These are phyloP conservation scores for Diophrys appendiculata DNA, from an alignment of 73 alveolate species.

Conservation along the genomic window DNA sequence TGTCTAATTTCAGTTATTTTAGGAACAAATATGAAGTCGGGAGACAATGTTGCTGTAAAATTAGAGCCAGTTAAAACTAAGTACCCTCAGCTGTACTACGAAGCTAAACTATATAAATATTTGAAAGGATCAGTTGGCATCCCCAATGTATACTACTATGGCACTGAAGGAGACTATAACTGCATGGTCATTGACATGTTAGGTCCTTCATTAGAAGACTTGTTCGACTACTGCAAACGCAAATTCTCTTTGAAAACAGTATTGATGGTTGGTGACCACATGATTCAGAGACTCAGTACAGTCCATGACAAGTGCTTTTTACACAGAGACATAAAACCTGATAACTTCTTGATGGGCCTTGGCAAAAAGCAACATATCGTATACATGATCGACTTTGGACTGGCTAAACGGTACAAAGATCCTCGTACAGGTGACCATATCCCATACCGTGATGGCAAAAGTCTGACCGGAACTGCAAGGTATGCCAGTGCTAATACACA, in stretches of 20 bases:
- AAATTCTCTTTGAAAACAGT: constrained; percentile 83
- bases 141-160: constrained; percentile 84
- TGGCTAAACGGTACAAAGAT: constrained; percentile 78
- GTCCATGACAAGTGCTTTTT: constrained; percentile 68
- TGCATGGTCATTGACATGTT: constrained; percentile 85
- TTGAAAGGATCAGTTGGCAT: constrained; percentile 70
- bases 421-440: constrained; percentile 78
- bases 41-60: constrained; percentile 67
- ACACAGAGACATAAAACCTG: constrained; percentile 86
- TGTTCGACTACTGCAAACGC: constrained; percentile 82
- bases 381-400: constrained; percentile 82
- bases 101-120: constrained; percentile 53
- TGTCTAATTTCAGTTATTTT: no score
- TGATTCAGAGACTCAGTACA: constrained; percentile 85
- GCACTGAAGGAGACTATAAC: constrained; percentile 85
- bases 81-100: constrained; percentile 55
- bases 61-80: constrained; percentile 53
- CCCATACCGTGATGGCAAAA: constrained; percentile 78
- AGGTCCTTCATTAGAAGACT: constrained; percentile 92
- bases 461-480: constrained; percentile 88
- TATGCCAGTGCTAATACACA: constrained; percentile 88
- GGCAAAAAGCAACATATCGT: constrained; percentile 59
- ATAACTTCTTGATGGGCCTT: constrained; percentile 78
- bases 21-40: constrained; percentile 50
- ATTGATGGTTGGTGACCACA: constrained; percentile 87